Percentiles rank a stretch among this genome's conserved stretches.
Conservation (phyloP, 306 rosid genomes). For the Casuarina equisetifolia region DNA sequence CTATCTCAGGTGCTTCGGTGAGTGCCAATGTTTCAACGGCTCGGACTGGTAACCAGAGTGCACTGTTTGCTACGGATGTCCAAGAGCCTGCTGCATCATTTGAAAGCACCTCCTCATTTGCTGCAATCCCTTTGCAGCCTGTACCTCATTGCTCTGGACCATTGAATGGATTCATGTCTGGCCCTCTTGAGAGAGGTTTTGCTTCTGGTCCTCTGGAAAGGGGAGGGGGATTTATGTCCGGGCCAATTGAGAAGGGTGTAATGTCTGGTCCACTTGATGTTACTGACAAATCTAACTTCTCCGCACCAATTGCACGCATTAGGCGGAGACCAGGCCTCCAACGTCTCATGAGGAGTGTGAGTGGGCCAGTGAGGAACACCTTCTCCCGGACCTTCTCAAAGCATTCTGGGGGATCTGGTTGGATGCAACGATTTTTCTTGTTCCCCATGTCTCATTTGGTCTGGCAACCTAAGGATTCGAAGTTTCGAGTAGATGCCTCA, state of each 20-base stretch:
- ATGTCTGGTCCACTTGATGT: constrained; percentile 75
- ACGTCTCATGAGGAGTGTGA: constrained; percentile 66
- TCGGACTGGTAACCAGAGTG: constrained; percentile 59
- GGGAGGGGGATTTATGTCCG: constrained; percentile 66
- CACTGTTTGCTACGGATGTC: constrained; percentile 45
- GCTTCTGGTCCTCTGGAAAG: constrained; percentile 62
- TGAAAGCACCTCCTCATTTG: constrained; percentile 64
- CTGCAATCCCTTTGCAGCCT: constrained; percentile 73
- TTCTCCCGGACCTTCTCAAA: constrained; percentile 59
- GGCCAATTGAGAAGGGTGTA: constrained; percentile 65
- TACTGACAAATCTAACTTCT: constrained; percentile 57
- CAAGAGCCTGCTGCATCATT: constrained; percentile 66
- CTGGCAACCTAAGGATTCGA: constrained; percentile 58
- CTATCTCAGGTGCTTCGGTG: constrained; percentile 67
- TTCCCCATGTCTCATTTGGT: constrained; percentile 57
- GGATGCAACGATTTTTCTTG: constrained; percentile 60
- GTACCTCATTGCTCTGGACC: constrained; percentile 67
- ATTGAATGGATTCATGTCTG: constrained; percentile 64
- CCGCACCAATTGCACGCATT: constrained; percentile 56
- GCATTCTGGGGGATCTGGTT: constrained; percentile 46
- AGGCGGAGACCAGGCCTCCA: constrained; percentile 52
- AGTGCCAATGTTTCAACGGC: constrained; percentile 72
- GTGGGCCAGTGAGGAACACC: constrained; percentile 65
- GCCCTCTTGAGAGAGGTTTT: constrained; percentile 60
- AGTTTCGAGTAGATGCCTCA: constrained; percentile 45